A percentile compares a stretch with the other conserved stretches of the same genome.
Evolutionary conservation across 495 filamentous ascomycete species (phyloP).

Genomic region (Penicillium soppii): DNA sequence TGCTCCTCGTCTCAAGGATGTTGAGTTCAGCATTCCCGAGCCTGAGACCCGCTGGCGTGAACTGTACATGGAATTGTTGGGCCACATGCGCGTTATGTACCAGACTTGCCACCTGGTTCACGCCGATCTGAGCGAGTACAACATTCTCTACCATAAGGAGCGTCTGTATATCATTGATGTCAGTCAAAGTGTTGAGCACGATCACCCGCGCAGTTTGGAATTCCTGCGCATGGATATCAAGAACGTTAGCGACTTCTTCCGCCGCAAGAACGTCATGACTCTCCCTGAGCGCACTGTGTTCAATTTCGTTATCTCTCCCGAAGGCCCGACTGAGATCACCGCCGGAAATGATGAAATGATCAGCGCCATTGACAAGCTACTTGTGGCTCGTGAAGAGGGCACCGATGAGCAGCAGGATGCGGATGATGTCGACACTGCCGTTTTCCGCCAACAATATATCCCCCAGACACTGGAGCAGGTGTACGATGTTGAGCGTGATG

Average conservation of each 20-base stretch:
- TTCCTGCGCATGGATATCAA: conserved; percentile 98
- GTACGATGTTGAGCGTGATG: conserved; percentile 92
- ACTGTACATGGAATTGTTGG: conserved; percentile 79
- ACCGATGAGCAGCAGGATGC: conserved; percentile 36
- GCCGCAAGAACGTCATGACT: conserved; percentile 74
- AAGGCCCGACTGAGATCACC: conserved; percentile 48
- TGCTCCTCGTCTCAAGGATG: conserved; percentile 79
- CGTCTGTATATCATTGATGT: conserved; percentile 94
- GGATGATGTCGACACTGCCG: conserved; percentile 76
- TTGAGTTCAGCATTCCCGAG: conserved; percentile 57
- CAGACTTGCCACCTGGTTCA: conserved; percentile 88
- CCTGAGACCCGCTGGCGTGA: conserved; percentile 63
- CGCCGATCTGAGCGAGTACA: conserved; percentile 96
- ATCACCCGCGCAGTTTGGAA: conserved; percentile 86
- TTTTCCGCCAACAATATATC: conserved; percentile 94
- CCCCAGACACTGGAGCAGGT: conserved; percentile 92
- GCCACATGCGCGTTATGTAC: conserved; percentile 90
- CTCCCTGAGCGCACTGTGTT: conserved; percentile 73
- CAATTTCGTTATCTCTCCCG: conserved; percentile 67
- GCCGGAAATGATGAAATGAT: conserved; percentile 39
- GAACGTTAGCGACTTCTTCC: conserved; percentile 91
- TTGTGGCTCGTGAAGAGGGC: conserved; percentile 40
- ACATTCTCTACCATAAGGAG: conserved; percentile 82
- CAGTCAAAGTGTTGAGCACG: conserved; percentile 93
- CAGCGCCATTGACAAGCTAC: conserved; percentile 51